Percentiles rank a stretch among this genome's conserved stretches.
phyloP scores from a whole-genome alignment of 1,284 basidiomycete genomes.

The Austroboletus olivaceoglutinosus region DNA sequence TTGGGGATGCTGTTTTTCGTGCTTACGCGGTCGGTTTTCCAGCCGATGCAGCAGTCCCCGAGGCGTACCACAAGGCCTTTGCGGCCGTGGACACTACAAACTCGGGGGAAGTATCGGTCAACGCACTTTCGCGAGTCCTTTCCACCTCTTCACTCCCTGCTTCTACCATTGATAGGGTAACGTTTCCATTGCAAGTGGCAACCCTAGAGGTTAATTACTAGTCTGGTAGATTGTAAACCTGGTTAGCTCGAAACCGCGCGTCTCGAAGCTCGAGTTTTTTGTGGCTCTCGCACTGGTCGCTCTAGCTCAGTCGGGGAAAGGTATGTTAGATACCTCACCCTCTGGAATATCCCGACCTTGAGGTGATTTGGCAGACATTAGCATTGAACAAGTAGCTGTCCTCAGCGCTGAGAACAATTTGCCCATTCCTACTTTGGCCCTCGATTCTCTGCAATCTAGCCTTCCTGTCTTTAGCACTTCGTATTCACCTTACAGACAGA shows the following conservation, averaged over 20 bases:
- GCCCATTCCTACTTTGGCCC: slow-evolving; percentile 65
- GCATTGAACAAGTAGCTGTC: slow-evolving; percentile 78
- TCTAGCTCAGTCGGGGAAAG: slow-evolving; percentile 78
- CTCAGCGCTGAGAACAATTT: slow-evolving; percentile 68
- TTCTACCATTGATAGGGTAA: slow-evolving; percentile 77
- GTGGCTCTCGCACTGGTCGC: slow-evolving; percentile 84
- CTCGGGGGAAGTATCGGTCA: slow-evolving; percentile 76
- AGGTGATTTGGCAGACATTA: slow-evolving; percentile 53
- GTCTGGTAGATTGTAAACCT: slow-evolving; percentile 72
- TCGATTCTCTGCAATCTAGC: slow-evolving; percentile 54
- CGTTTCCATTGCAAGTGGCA: not conserved
- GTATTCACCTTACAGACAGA: slow-evolving; percentile 41
- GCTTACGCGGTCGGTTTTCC: slow-evolving; percentile 16
- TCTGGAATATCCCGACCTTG: slow-evolving; percentile 3
- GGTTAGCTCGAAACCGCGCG: slow-evolving; percentile 70
- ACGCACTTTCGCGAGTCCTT: slow-evolving; percentile 75
- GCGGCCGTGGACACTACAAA: slow-evolving; percentile 64
- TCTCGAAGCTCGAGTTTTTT: slow-evolving; percentile 85
- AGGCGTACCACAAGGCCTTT: slow-evolving; percentile 73
- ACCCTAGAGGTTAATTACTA: slow-evolving; percentile 10
- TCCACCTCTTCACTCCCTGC: slow-evolving; percentile 76
- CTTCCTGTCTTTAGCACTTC: slow-evolving; percentile 47
- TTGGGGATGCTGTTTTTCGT: not conserved
- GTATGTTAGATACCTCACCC: slow-evolving; percentile 35
- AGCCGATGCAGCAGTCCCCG: slow-evolving; percentile 79